Conservation (phyloP, 495 filamentous ascomycete species). For the Podospora sp. region DNA sequence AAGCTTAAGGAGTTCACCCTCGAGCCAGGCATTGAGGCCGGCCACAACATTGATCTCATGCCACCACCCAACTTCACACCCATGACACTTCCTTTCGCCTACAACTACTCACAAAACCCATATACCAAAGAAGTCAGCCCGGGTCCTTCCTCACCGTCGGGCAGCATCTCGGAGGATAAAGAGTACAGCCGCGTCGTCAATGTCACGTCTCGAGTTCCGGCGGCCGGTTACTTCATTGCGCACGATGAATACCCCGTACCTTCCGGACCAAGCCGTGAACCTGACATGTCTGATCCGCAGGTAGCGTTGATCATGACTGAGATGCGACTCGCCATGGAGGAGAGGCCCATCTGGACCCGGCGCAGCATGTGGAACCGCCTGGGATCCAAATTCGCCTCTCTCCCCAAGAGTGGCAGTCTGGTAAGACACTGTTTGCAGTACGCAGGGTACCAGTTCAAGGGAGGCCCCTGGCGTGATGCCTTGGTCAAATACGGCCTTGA, state of each 20-base stretch:
- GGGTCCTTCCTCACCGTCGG: conserved; percentile 30
- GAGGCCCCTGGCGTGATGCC: conserved; percentile 87
- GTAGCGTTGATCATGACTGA: conserved; percentile 62
- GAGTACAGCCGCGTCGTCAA: conserved; percentile 42
- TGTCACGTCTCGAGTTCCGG: conserved; percentile 48
- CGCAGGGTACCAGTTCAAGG: conserved; percentile 84
- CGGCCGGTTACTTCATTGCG: conserved; percentile 63
- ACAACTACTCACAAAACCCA: conserved; percentile 58
- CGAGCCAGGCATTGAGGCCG: conserved; percentile 61
- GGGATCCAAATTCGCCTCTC: conserved; percentile 46
- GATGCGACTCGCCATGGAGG: conserved; percentile 62
- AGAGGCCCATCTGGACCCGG: conserved; percentile 84
- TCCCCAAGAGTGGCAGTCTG: conserved; percentile 47
- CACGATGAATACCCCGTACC: conserved; percentile 54
- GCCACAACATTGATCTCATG: conserved; percentile 66
- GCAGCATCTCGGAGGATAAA: conserved; percentile 33
- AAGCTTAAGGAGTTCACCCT: conserved; percentile 77
- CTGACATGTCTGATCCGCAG: conserved; percentile 48
- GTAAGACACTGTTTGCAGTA: conserved; percentile 71
- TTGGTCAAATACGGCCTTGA: conserved; percentile 84
- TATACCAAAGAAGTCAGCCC: conserved; percentile 48
- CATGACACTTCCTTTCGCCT: conserved; percentile 68
- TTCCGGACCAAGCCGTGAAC: conserved; percentile 35
- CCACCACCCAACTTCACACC: conserved; percentile 77
- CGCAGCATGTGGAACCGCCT: conserved; percentile 73